Percentiles rank a stretch among this genome's conserved stretches.
These are phyloP conservation scores for Bathelium albidoporum DNA, from an alignment of 495 filamentous ascomycete species.

Conservation along the genomic window DNA sequence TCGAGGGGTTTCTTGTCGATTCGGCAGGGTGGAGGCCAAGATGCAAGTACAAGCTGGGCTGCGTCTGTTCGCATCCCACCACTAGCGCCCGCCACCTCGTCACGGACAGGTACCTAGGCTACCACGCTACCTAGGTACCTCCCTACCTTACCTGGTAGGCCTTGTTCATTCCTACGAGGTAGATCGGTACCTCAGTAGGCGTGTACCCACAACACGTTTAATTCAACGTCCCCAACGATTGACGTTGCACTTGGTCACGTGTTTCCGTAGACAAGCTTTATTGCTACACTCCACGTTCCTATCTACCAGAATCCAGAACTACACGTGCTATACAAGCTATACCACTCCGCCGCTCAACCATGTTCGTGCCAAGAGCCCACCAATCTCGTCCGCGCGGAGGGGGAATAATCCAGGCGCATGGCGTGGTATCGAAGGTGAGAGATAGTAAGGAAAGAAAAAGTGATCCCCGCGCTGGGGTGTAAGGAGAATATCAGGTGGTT, in stretches of 20 bases:
- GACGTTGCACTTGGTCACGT: background rate
- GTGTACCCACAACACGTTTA: no score
- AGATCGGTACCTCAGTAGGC: no score
- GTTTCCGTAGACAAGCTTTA: background rate
- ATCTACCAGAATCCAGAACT: slow-evolving; percentile 4
- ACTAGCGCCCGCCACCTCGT: background rate
- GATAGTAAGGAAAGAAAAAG: background rate
- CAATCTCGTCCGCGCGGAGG: background rate
- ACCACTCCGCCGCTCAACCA: background rate
- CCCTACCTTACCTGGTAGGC: background rate
- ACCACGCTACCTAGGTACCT: background rate
- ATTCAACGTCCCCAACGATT: background rate
- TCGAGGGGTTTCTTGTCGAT: no score
- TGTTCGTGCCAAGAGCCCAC: background rate
- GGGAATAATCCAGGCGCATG: background rate
- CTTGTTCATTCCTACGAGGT: background rate
- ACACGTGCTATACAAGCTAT: background rate
- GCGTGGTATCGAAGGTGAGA: background rate
- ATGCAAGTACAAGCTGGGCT: no score
- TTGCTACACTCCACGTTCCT: background rate
- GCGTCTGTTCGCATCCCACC: background rate
- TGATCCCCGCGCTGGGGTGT: background rate
- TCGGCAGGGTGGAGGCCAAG: no score
- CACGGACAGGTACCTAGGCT: background rate
- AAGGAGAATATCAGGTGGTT: background rate